Evolutionary conservation across 257 asterid genomes (phyloP).

Genomic region (Ilex asprella): DNA sequence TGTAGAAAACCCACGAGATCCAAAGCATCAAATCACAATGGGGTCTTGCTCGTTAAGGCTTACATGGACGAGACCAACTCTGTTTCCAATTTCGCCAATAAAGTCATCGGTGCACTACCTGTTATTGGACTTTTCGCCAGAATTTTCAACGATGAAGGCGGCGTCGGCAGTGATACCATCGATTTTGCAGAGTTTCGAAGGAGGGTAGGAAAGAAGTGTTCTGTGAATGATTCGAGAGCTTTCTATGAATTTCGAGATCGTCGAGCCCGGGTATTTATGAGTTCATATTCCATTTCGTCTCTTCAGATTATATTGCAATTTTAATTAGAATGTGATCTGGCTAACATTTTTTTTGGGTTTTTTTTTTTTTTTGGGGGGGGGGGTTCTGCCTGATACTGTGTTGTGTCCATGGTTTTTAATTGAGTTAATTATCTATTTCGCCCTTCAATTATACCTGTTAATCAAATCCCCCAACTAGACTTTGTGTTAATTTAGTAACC

Average conservation of each 20-base stretch:
- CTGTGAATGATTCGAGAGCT: conserved; percentile 78
- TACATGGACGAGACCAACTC: conserved; percentile 87
- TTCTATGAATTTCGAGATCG: conserved; percentile 72
- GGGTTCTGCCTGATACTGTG: no score
- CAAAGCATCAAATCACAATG: conserved; percentile 25
- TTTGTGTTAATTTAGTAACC: no score
- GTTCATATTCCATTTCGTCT: no score
- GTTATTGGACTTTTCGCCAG: conserved; percentile 79
- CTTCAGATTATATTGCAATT: no score
- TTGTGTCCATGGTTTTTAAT: no score
- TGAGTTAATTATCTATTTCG: no score
- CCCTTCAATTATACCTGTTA: no score
- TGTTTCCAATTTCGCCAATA: conserved; percentile 59
- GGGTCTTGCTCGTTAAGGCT: conserved; percentile 38
- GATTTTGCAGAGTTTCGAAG: conserved; percentile 93
- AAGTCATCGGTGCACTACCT: conserved; percentile 82
- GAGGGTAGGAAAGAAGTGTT: conserved; percentile 82
- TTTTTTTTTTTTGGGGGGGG: neutral
- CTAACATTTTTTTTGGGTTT: neutral
- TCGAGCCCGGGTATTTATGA: conserved; percentile 60
- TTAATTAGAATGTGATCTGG: no score
- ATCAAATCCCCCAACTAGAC: no score
- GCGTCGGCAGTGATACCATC: conserved; percentile 70
- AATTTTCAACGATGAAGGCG: conserved; percentile 79
- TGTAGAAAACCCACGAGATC: conserved; percentile 22